phyloP scores from a whole-genome alignment of 148 eudicot species.

The Camellia lanceoleosa region DNA sequence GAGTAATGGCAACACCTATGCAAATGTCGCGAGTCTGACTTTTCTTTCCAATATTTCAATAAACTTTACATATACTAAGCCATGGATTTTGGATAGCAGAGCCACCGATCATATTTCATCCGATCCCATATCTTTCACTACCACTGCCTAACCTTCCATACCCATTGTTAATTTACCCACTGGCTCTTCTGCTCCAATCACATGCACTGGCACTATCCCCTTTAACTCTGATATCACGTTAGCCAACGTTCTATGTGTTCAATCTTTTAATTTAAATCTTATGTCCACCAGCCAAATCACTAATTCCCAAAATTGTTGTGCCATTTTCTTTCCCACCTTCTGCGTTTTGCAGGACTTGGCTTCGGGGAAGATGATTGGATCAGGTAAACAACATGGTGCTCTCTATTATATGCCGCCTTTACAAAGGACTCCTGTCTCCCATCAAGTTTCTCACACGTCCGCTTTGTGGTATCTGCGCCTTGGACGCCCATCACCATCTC shows the following conservation, averaged over 20 bases:
- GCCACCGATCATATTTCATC: neutral
- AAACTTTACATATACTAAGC: neutral
- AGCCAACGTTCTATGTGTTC: neutral
- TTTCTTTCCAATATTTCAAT: neutral
- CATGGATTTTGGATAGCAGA: neutral
- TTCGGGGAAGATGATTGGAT: too few species aligned
- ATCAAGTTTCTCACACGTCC: too few species aligned
- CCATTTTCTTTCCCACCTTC: neutral
- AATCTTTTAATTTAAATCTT: neutral
- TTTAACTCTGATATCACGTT: neutral
- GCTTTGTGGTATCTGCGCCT: too few species aligned
- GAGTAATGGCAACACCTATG: neutral
- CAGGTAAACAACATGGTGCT: too few species aligned
- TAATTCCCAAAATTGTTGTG: neutral
- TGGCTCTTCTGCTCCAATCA: conserved; percentile 2
- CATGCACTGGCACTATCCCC: neutral
- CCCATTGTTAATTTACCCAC: conserved; percentile 6
- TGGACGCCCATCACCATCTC: too few species aligned
- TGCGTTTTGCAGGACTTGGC: too few species aligned
- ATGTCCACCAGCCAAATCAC: neutral
- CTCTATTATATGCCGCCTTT: too few species aligned
- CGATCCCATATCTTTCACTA: neutral
- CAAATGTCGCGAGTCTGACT: neutral
- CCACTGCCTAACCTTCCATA: neutral
- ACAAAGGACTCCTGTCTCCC: too few species aligned